Evolutionary conservation across 1,139 yeast genomes (phyloP), one percentile per base, ranked within the genome.

Genomic region (Yamadazyma sp.): DNA sequence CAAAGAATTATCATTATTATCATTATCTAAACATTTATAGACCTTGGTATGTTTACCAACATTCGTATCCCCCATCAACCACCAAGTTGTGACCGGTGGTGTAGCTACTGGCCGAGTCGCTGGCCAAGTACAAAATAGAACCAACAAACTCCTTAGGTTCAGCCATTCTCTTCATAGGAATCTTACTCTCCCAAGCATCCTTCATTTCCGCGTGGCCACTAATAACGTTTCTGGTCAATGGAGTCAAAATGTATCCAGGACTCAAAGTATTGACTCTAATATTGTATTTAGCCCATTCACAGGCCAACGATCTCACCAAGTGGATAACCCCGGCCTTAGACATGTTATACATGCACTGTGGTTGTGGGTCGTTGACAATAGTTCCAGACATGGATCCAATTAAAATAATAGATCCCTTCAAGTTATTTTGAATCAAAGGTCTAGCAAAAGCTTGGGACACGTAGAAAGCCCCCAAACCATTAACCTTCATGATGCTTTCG

Each of bases 401-500:
- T 50, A 71, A 62, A 38, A 71, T 68, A 43, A 70, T 65, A 14
- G 73, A 66, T 21, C 77, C 77, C 32, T 54, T 59, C 52, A 80
- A 70, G 52, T 76, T 76, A 59, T 83, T 80, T 42, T 61, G 61
- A 46, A 71, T 81, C 51, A 85, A 74, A 13, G 86, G 83, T 56
- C 80, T 75, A 35, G 94, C 90, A 61, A 85, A 71, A 29, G 70
- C 52, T 50, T 71, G 76, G 4, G 75, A 58, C 17, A 84, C 83
- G 68, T 82, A 83, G 53, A 85, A 73, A 5, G 92, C 79, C 12
- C 95, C 95, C 60, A 83, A 67, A 20, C 85, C 75, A 61, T 86
- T 85, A 42, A 85, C 94, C 54, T 81, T 77, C 63, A 83, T 71
- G 44, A 86, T 65, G 24, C 76, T 73, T 53, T 82, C 87, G 38